A percentile compares a stretch with the other conserved stretches of the same genome.
These are phyloP conservation scores for Colletotrichum sp. DNA, from an alignment of 2,329 filamentous ascomycete species.

Conservation along the genomic window DNA sequence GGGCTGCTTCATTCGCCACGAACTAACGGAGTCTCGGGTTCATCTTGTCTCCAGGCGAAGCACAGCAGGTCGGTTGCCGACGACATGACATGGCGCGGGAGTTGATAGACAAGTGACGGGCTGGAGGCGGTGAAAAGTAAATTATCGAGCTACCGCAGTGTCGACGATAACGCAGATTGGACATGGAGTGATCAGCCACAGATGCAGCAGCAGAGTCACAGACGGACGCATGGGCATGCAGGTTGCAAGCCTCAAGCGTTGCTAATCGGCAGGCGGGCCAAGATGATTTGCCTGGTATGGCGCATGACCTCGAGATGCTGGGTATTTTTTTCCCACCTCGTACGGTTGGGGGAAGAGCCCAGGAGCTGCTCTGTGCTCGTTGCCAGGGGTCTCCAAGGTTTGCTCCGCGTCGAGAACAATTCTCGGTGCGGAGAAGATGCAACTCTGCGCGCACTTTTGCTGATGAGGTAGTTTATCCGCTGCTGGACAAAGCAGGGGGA, in stretches of 20 bases:
- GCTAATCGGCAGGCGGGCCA: background rate
- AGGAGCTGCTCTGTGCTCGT: background rate
- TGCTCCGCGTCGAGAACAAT: constrained; percentile 8
- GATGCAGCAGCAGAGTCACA: background rate
- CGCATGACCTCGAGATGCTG: background rate
- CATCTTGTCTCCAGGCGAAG: background rate
- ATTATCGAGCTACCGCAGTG: background rate
- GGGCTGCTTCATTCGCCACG: background rate
- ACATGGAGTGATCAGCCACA: background rate
- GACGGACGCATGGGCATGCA: background rate
- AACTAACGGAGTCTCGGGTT: constrained; percentile 1
- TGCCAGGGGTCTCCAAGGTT: constrained; percentile 11
- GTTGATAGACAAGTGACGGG: background rate
- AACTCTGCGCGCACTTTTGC: constrained; percentile 12
- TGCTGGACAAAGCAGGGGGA: background rate
- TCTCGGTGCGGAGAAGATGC: constrained; percentile 17
- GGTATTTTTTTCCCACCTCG: background rate
- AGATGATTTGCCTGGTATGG: background rate
- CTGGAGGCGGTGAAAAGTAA: background rate
- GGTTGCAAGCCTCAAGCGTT: background rate
- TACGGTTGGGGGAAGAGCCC: background rate
- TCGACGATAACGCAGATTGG: background rate
- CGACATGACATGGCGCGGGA: background rate
- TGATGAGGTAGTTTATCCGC: constrained; percentile 19
- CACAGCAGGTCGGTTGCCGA: background rate